These are phyloP conservation scores for Penicillium paradoxum DNA, from an alignment of 495 filamentous ascomycete species.

Conservation along the genomic window DNA sequence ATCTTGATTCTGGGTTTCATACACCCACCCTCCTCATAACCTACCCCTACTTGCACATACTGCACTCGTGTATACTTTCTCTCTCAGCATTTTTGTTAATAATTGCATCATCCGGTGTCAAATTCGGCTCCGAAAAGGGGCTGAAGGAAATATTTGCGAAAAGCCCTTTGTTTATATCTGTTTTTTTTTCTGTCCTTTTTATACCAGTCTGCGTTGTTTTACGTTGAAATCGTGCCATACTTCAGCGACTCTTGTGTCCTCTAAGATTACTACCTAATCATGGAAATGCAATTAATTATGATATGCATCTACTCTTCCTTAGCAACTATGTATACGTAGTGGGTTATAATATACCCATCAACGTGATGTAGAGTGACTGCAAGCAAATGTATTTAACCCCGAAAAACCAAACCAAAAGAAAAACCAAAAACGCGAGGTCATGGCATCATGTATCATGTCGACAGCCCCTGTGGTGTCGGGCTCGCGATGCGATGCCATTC, in stretches of 20 bases:
- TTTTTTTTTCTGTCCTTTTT: neutral
- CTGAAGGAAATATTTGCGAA: neutral
- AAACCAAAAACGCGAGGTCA: conserved; percentile 22
- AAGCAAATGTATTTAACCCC: conserved; percentile 3
- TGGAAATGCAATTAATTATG: neutral
- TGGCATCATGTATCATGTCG: conserved; percentile 15
- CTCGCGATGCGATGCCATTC: conserved; percentile 79
- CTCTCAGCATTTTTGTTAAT: conserved; percentile 2
- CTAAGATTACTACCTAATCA: neutral
- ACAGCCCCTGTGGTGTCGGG: conserved; percentile 52
- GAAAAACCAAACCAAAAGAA: conserved; percentile 10
- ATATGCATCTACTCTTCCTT: neutral
- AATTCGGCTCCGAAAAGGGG: neutral
- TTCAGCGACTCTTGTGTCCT: neutral
- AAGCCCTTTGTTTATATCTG: conserved; percentile 1
- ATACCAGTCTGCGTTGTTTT: conserved; percentile 1
- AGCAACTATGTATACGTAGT: neutral
- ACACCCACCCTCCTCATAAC: neutral
- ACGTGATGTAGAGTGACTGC: neutral
- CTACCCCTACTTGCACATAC: conserved; percentile 3
- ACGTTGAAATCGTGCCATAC: neutral
- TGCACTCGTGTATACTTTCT: conserved; percentile 1
- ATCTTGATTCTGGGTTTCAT: neutral
- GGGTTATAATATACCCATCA: neutral
- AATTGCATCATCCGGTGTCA: conserved; percentile 6